Percentiles rank a stretch among this genome's conserved stretches.
These are phyloP conservation scores for Actinidia polygama DNA, from an alignment of 179 eudicot species.

Conservation along the genomic window DNA sequence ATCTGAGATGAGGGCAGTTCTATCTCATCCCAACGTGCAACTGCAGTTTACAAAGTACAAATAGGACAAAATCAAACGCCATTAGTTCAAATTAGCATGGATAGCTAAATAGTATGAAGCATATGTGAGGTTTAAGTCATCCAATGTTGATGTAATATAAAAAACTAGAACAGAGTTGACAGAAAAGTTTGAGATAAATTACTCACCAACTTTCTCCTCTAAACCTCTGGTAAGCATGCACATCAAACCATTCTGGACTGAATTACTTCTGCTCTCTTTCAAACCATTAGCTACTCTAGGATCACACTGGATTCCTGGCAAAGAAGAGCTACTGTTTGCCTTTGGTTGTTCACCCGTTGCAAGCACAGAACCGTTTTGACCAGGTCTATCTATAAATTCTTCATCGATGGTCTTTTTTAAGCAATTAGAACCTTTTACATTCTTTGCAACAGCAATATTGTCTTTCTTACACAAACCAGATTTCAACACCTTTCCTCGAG, in stretches of 20 bases:
- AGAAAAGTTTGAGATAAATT: background rate
- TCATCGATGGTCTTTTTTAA: slow-evolving; percentile 18
- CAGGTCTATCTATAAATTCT: slow-evolving; percentile 31
- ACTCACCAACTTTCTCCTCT: slow-evolving; percentile 66
- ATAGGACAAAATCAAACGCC: background rate
- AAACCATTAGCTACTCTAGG: slow-evolving; percentile 26
- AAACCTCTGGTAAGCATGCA: slow-evolving; percentile 45
- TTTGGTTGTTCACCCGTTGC: slow-evolving; percentile 32
- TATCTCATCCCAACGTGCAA: slow-evolving; percentile 72
- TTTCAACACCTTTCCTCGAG: slow-evolving; percentile 25
- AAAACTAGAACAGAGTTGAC: background rate
- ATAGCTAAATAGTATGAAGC: background rate
- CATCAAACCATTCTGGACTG: slow-evolving; percentile 35
- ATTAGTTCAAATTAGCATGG: background rate
- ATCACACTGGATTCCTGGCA: slow-evolving; percentile 25
- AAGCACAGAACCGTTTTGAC: slow-evolving; percentile 32
- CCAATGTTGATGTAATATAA: background rate
- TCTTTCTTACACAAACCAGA: slow-evolving; percentile 25
- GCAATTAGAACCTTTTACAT: slow-evolving; percentile 10
- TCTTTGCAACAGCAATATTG: slow-evolving; percentile 22
- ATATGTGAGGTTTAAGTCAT: background rate
- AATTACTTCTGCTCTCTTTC: slow-evolving; percentile 27
- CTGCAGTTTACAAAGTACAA: slow-evolving; percentile 42
- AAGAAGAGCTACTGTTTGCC: slow-evolving; percentile 16
- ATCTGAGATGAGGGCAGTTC: slow-evolving; percentile 39